Percentiles rank a stretch among this genome's conserved stretches.
These are phyloP conservation scores for Eucalyptus tenuipes DNA, from an alignment of 345 rosid genomes.

Conservation along the genomic window DNA sequence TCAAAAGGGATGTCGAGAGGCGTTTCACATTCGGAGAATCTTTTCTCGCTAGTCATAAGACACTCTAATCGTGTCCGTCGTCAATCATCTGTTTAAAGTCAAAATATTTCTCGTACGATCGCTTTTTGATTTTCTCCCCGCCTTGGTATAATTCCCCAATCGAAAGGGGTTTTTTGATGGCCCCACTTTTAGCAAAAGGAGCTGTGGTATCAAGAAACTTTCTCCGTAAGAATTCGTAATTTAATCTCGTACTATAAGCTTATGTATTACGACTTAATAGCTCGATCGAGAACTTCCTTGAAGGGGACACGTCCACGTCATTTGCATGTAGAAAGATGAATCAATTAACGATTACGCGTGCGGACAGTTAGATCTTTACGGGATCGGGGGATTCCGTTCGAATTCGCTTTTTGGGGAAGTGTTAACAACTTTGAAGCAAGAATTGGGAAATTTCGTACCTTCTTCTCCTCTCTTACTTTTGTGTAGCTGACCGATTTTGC, in stretches of 20 bases:
- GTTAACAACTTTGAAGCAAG: not conserved
- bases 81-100: not conserved
- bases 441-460: not conserved
- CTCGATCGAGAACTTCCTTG: not conserved
- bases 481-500: not conserved
- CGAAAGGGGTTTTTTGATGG: not conserved
- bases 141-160: not conserved
- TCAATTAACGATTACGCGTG: not conserved
- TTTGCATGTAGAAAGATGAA: not conserved
- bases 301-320: not conserved
- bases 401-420: not conserved
- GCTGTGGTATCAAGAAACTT: no score
- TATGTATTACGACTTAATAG: rapidly evolving
- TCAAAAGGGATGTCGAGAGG: not conserved
- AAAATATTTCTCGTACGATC: not conserved
- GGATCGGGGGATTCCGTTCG: not conserved
- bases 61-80: not conserved
- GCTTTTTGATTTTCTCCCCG: not conserved
- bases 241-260: rapidly evolving
- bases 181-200: not conserved
- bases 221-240: not conserved
- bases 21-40: not conserved
- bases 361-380: not conserved
- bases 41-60: not conserved
- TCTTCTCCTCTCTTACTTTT: not conserved